Evolutionary conservation across 1,284 basidiomycete genomes (phyloP).

Genomic region (Lentinus polychrous): DNA sequence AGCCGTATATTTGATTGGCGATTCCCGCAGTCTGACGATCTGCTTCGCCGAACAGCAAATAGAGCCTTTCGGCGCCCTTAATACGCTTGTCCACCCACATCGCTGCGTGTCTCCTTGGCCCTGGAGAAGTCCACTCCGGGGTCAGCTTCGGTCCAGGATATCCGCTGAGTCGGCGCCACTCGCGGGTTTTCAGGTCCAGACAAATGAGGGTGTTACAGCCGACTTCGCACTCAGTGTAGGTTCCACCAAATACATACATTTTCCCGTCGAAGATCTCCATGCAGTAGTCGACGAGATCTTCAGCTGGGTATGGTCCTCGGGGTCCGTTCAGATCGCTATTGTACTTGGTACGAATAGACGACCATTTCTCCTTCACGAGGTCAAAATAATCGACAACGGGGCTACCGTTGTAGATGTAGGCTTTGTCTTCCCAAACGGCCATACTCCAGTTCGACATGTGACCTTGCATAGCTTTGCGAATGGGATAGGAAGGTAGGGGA

Average conservation of each 20-base stretch:
- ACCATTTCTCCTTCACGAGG: conserved; percentile 25
- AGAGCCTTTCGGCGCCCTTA: conserved; percentile 20
- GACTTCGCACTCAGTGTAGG: conserved; percentile 9
- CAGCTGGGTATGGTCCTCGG: conserved; percentile 16
- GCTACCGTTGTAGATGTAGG: conserved; percentile 27
- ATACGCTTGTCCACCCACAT: conserved; percentile 25
- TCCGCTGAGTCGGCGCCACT: conserved; percentile 19
- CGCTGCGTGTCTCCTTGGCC: conserved; percentile 25
- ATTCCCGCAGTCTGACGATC: conserved; percentile 24
- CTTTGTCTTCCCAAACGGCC: conserved; percentile 25
- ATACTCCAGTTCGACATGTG: conserved; percentile 21
- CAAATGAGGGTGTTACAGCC: conserved; percentile 21
- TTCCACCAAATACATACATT: conserved; percentile 24
- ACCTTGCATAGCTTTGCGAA: conserved; percentile 11
- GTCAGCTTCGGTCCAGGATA: conserved; percentile 1
- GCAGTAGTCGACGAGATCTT: conserved; percentile 19
- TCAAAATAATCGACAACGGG: conserved; percentile 26
- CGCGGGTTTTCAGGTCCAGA: conserved; percentile 17
- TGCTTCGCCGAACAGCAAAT: conserved; percentile 30
- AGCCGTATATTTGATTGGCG: conserved; percentile 20
- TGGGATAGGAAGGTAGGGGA: conserved; percentile 23
- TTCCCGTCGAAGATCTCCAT: conserved; percentile 21
- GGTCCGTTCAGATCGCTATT: conserved; percentile 10
- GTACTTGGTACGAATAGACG: conserved; percentile 24
- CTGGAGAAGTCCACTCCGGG: conserved; percentile 16